A percentile compares a stretch with the other conserved stretches of the same genome.
phyloP scores from a whole-genome alignment of 345 rosid genomes.

The Lumnitzera littorea region DNA sequence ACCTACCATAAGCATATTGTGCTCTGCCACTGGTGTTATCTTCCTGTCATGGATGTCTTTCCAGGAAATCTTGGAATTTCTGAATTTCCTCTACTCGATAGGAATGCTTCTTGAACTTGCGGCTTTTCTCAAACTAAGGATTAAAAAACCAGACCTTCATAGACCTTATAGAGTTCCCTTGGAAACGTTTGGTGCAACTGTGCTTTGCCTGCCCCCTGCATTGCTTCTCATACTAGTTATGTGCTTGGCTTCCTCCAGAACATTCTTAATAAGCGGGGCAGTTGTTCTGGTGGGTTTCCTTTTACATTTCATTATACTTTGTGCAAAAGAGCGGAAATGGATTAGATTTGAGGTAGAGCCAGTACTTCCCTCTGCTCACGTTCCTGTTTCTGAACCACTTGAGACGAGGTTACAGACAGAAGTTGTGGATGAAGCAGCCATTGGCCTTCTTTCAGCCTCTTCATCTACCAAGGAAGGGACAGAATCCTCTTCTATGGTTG shows the following conservation, averaged over 20 bases:
- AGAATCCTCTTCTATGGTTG: slow-evolving; percentile 12
- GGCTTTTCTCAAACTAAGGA: slow-evolving; percentile 67
- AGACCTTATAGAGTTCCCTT: slow-evolving; percentile 72
- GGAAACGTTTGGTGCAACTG: slow-evolving; percentile 49
- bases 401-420: slow-evolving; percentile 22
- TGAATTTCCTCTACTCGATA: slow-evolving; percentile 71
- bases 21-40: slow-evolving; percentile 80
- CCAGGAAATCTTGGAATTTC: slow-evolving; percentile 85
- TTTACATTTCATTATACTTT: slow-evolving; percentile 41
- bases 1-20: slow-evolving; percentile 77
- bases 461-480: slow-evolving; percentile 5
- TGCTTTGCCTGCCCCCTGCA: slow-evolving; percentile 71
- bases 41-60: slow-evolving; percentile 92
- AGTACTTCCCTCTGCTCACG: slow-evolving; percentile 5
- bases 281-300: slow-evolving; percentile 52
- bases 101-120: slow-evolving; percentile 92
- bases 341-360: slow-evolving; percentile 25
- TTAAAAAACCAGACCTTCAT: slow-evolving; percentile 67
- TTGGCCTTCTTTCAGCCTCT: slow-evolving; percentile 32
- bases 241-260: slow-evolving; percentile 62
- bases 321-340: slow-evolving; percentile 54
- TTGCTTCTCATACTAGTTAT: slow-evolving; percentile 67
- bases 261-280: slow-evolving; percentile 51
- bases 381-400: slow-evolving; percentile 7
- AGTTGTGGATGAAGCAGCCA: slow-evolving; percentile 41